phyloP scores from a whole-genome alignment of 352 stramenopile species.

The Phytophthora tubulina region DNA sequence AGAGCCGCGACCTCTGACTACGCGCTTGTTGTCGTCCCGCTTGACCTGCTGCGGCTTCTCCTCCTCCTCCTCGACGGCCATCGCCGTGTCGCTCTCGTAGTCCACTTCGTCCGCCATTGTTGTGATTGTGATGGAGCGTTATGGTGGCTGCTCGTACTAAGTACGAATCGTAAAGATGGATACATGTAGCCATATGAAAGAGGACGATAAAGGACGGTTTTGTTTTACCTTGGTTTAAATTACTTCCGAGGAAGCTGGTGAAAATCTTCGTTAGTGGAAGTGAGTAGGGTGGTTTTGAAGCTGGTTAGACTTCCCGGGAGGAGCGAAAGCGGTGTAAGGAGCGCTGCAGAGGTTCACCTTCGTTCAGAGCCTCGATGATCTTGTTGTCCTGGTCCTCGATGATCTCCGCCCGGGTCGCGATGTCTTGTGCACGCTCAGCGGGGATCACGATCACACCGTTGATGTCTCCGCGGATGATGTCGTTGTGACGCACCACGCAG shows the following conservation, averaged over 20 bases:
- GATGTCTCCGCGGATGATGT: constrained; percentile 86
- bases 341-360: constrained; percentile 79
- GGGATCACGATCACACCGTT: constrained; percentile 88
- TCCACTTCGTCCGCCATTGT: constrained; percentile 87
- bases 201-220: neutral
- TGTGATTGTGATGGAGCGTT: neutral
- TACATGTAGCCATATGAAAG: constrained; percentile 22
- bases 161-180: constrained; percentile 13
- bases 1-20: constrained; percentile 78
- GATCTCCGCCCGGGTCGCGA: constrained; percentile 76
- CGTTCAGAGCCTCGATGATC: constrained; percentile 79
- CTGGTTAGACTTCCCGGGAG: constrained; percentile 26
- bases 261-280: neutral
- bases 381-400: constrained; percentile 87
- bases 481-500: constrained; percentile 79
- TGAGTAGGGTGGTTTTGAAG: neutral
- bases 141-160: constrained; percentile 11
- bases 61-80: constrained; percentile 83
- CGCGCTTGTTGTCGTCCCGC: constrained; percentile 32
- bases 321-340: constrained; percentile 81
- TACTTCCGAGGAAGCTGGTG: constrained; percentile 26
- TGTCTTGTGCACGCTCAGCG: constrained; percentile 70
- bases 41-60: constrained; percentile 44
- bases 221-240: constrained; percentile 27
- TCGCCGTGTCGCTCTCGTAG: constrained; percentile 91